Evolutionary conservation across 768 basidiomycete species (phyloP), one percentile per base, ranked within the genome.

Genomic region (Hericium coralloides): DNA sequence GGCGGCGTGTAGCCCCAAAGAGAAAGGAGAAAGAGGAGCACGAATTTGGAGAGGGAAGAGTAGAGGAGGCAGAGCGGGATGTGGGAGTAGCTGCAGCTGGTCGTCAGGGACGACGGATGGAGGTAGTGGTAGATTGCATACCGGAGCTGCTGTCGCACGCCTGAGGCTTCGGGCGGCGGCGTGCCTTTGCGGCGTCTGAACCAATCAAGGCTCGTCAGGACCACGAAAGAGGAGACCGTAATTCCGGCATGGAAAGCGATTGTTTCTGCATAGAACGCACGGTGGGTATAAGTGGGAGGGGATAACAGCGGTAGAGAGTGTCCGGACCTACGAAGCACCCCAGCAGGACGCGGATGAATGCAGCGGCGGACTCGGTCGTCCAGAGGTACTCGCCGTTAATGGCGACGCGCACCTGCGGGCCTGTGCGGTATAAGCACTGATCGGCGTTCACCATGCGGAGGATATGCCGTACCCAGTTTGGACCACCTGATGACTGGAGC

Each of bases 41-140:
- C 91, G 17, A 89, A 77, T 65, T 92, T 93, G 5, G 86, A 89
- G 20, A 92, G 70, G 2, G 90, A 93, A 0, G 90, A 90, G 65
- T 92, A 92, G 66, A 92, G 77, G 5, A 92, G 73, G 12, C 83
- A 82, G n/a, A 93, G 75, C 3, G 91, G 84, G 41, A 93, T 79
- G 38, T 90, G 77, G 0, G 87, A 86, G 54, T 84, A 77, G 62
- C 88, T 89, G 60, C 5, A n/a, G 23, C 25, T 14, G 9, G 18
- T 18, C 9, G 20, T 15, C n/a, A 45, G 43, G 43, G 20, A 12
- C 9, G 43, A 14, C 9, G 43, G 41, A 43, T 3, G 43, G 20
- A 45, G 10, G 6, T 20, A 20, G 15, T 2, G 43, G 9, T 8
- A 52, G 38, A 25, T 1, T 2, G 52, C 25, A 23, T 55, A 54